These are phyloP conservation scores for Didymella pinodella DNA, from an alignment of 2,329 filamentous ascomycete genomes.

Conservation along the genomic window DNA sequence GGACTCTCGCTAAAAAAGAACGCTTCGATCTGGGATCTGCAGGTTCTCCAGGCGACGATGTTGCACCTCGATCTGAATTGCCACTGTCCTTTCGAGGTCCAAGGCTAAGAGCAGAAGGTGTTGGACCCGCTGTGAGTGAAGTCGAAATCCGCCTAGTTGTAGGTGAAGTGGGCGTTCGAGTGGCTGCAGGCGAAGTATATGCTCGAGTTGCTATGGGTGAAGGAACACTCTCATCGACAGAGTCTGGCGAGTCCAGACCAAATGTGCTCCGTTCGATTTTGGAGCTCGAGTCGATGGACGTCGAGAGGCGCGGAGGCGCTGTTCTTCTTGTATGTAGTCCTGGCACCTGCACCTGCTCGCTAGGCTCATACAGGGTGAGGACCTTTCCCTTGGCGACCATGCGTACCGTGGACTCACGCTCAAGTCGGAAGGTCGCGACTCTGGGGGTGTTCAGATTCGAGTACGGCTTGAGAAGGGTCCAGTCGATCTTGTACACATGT, in stretches of 20 bases:
- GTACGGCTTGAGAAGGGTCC: conserved; percentile 38
- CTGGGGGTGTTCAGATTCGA: conserved; percentile 35
- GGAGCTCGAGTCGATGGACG: conserved; percentile 2
- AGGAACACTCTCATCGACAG: conserved; percentile 2
- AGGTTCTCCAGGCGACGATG: conserved; percentile 8
- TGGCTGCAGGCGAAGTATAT: neutral
- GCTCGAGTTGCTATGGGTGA: neutral
- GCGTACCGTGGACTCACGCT: conserved; percentile 36
- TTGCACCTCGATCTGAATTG: neutral
- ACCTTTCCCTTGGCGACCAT: conserved; percentile 39
- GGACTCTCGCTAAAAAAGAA: conserved; percentile 8
- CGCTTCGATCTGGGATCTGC: conserved; percentile 12
- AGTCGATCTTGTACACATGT: conserved; percentile 46
- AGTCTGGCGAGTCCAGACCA: neutral
- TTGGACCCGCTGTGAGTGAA: neutral
- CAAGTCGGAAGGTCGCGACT: conserved; percentile 30
- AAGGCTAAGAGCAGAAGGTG: conserved; percentile 14
- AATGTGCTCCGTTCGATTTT: neutral
- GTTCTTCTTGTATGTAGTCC: neutral
- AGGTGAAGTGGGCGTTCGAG: neutral
- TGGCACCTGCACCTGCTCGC: conserved; percentile 27
- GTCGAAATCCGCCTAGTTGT: neutral
- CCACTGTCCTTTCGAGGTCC: neutral
- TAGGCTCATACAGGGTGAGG: conserved; percentile 40
- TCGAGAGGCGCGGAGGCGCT: conserved; percentile 10